These are phyloP conservation scores for Penicillium manginii DNA, from an alignment of 495 filamentous ascomycete species.

Conservation along the genomic window DNA sequence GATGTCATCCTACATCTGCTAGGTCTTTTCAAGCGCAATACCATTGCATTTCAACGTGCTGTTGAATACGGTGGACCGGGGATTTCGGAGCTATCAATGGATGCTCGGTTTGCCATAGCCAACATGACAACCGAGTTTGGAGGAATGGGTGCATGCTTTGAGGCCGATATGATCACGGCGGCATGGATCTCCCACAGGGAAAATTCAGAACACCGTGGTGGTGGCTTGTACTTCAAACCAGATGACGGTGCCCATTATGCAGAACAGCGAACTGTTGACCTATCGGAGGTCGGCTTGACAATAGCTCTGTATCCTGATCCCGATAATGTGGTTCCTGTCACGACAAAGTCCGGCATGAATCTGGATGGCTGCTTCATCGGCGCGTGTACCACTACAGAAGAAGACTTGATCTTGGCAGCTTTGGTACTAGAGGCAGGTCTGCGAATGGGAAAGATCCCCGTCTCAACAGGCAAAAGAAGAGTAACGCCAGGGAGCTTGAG, in stretches of 20 bases:
- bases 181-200: slow-evolving; percentile 39
- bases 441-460: slow-evolving; percentile 31
- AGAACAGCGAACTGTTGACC: slow-evolving; percentile 38
- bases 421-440: slow-evolving; percentile 43
- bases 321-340: slow-evolving; percentile 49
- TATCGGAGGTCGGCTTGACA: slow-evolving; percentile 39
- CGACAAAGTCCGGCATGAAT: slow-evolving; percentile 27
- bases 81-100: slow-evolving; percentile 35
- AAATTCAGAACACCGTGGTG: slow-evolving; percentile 33
- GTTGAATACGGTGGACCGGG: slow-evolving; percentile 51
- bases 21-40: slow-evolving; percentile 47
- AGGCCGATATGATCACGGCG: slow-evolving; percentile 38
- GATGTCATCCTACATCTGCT: slow-evolving; percentile 53
- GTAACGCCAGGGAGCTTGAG: slow-evolving; percentile 45
- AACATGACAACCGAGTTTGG: slow-evolving; percentile 57
- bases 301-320: slow-evolving; percentile 48
- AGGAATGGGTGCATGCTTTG: slow-evolving; percentile 47
- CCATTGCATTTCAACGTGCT: slow-evolving; percentile 46
- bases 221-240: slow-evolving; percentile 37
- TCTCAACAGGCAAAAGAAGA: slow-evolving; percentile 36
- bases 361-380: slow-evolving; percentile 54
- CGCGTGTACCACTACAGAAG: slow-evolving; percentile 53
- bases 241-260: slow-evolving; percentile 46
- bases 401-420: slow-evolving; percentile 48
- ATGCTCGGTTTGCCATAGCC: slow-evolving; percentile 51